These are phyloP conservation scores for Crithidia acanthocephali DNA, from an alignment of 208 protist species.

Conservation along the genomic window DNA sequence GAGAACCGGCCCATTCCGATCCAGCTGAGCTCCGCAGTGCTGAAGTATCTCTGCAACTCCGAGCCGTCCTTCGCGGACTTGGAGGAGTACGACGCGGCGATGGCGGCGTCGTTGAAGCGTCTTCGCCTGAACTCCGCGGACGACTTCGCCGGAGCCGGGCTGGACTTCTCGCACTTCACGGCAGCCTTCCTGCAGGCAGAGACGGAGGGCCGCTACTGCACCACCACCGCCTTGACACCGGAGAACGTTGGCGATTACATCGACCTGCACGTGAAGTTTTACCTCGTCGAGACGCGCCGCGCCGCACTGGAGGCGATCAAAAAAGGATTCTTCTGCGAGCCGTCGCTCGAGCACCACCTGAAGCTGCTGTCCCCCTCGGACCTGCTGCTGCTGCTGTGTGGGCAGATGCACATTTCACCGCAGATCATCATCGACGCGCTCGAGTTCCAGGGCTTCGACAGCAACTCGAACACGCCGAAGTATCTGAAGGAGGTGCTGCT, in stretches of 20 bases:
- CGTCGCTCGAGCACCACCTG: slow-evolving; percentile 50
- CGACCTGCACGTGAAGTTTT: slow-evolving; percentile 49
- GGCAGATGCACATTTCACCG: slow-evolving; percentile 54
- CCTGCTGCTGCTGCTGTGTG: slow-evolving; percentile 64
- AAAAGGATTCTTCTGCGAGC: slow-evolving; percentile 54
- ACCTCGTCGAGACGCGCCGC: slow-evolving; percentile 44
- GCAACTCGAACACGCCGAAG: slow-evolving; percentile 55
- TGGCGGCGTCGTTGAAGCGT: slow-evolving; percentile 58
- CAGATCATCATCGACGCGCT: slow-evolving; percentile 55
- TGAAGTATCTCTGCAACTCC: slow-evolving; percentile 62
- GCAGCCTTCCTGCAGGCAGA: slow-evolving; percentile 34
- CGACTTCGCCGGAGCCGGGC: slow-evolving; percentile 43
- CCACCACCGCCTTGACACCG: slow-evolving; percentile 38
- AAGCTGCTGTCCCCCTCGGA: slow-evolving; percentile 64
- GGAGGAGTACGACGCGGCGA: slow-evolving; percentile 60
- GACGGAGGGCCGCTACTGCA: slow-evolving; percentile 39
- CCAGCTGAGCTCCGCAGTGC: slow-evolving; percentile 60
- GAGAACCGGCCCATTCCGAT: slow-evolving; percentile 63
- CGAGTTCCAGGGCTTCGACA: slow-evolving; percentile 61
- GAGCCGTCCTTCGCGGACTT: slow-evolving; percentile 55
- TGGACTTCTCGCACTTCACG: slow-evolving; percentile 60
- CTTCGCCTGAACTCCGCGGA: slow-evolving; percentile 51
- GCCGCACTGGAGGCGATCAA: slow-evolving; percentile 49
- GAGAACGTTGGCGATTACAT: slow-evolving; percentile 73
- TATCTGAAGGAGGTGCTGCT: slow-evolving; percentile 52